Base-by-base conservation (phyloP, 1,139 yeast species). In the Pichia sp. region DNA sequence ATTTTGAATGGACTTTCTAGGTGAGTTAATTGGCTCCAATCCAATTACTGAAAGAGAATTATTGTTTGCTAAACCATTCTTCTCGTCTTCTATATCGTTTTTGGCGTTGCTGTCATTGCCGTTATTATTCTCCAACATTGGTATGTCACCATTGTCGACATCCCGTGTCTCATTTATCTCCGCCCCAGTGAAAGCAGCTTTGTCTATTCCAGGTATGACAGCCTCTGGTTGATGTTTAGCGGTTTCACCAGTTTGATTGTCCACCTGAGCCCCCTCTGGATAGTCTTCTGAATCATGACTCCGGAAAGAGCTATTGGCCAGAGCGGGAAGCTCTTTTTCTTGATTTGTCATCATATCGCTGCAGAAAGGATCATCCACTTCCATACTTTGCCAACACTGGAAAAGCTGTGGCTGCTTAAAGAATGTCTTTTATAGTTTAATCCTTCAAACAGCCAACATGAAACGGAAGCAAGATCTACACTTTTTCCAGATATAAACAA, bases 1-100 rank as follows among this genome's bases (percentile, higher is more conserved):
- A 40, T 50, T 47, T 41, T 56, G 54, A 2, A 50, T 38, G 13
- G 55, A 16, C 15, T 56, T 57, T 8, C 54, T 47, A 13, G 59
- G 60, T 10, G 59, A 55, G 13, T 36, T 45, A 4, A 57, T 50
- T 11, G 59, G 57, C 34, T 59, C 59, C 6, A 59, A 16, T 2
- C 59, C 61, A 13, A 56, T 49, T 8, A 59, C 59, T 7, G 60
- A 56, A 2, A 54, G 26, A 15, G 55, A 48, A 16, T 43, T 10
- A 11, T 48, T 38, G 8, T 16, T 13, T 19, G 34, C 31, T 1
- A 36, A 32, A 4, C 29, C 29, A 26, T 26, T 26, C 7, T 26
- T 26, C 29, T 26, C 29, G 29, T 26, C 29, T 5, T 19, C 13
- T 7, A 26, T 19, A 13, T 15, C 45, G 30, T 29, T 40, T 11